Conservation (phyloP, 345 rosid genomes). For the Rhizophora mangle region DNA sequence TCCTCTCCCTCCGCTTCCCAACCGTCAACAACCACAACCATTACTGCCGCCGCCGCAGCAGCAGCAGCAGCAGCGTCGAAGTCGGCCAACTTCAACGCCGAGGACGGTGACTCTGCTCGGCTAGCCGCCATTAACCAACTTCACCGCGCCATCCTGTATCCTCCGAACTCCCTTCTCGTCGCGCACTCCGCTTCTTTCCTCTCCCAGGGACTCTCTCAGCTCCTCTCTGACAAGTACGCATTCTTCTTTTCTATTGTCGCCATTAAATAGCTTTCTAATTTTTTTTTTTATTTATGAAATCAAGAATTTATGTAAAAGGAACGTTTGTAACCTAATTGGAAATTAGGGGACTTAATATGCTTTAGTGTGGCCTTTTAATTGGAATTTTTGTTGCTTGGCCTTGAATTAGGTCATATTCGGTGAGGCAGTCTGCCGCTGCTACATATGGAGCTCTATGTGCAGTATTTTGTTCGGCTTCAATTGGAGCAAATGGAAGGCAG, state of each 20-base stretch:
- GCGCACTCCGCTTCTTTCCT: conserved; percentile 84
- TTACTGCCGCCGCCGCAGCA: conserved; percentile 12
- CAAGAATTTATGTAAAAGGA: too few relatives aligned
- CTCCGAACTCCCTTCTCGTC: conserved; percentile 78
- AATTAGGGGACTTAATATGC: too few relatives aligned
- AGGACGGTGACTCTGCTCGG: conserved; percentile 57
- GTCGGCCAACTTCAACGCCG: conserved; percentile 16
- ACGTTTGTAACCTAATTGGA: too few relatives aligned
- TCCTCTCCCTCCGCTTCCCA: conserved; percentile 31
- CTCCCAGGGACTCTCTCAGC: conserved; percentile 75
- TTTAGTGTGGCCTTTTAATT: too few relatives aligned
- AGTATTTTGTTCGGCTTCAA: conserved; percentile 60
- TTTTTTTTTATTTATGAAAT: too few relatives aligned
- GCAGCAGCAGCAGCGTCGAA: conserved; percentile 17
- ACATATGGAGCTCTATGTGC: conserved; percentile 80
- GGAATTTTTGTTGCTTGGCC: not conserved
- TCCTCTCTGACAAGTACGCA: conserved; percentile 68
- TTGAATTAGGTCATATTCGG: conserved; percentile 55
- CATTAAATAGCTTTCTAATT: too few relatives aligned
- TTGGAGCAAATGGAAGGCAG: conserved; percentile 69
- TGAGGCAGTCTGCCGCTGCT: conserved; percentile 68
- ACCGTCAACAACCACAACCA: conserved; percentile 8
- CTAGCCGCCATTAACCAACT: conserved; percentile 71
- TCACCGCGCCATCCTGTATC: conserved; percentile 73
- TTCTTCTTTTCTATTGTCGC: not conserved